Conservation (phyloP, 2,329 filamentous ascomycete genomes). For the Cladophialophora exuberans region DNA sequence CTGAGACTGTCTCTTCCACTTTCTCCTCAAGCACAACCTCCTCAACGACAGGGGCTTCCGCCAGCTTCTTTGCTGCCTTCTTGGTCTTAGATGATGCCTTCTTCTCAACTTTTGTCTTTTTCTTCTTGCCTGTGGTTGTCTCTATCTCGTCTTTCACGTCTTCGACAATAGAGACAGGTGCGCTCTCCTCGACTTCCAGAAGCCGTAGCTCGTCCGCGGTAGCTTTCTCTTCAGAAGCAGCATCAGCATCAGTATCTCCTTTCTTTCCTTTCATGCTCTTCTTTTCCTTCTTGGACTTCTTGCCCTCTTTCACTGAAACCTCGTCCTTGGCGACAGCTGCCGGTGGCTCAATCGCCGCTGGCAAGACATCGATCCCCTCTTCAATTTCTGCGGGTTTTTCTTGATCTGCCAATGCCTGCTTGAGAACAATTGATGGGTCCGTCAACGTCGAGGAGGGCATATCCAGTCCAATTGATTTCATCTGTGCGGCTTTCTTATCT, state of each 20-base stretch:
- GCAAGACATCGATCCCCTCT: slow-evolving; percentile 36
- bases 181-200: not conserved
- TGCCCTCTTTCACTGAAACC: slow-evolving; percentile 31
- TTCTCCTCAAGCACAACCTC: not conserved
- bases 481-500: slow-evolving; percentile 68
- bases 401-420: slow-evolving; percentile 36
- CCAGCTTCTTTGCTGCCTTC: slow-evolving; percentile 10
- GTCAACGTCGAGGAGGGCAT: slow-evolving; percentile 76
- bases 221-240: slow-evolving; percentile 17
- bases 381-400: slow-evolving; percentile 22
- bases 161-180: not conserved
- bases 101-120: slow-evolving; percentile 7
- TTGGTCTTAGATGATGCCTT: slow-evolving; percentile 12
- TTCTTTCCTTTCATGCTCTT: slow-evolving; percentile 34
- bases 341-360: slow-evolving; percentile 33
- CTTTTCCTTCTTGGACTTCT: slow-evolving; percentile 40
- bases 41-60: not conserved
- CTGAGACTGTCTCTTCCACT: slow-evolving; percentile 1
- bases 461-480: slow-evolving; percentile 82
- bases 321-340: slow-evolving; percentile 38
- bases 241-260: slow-evolving; percentile 31
- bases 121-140: slow-evolving; percentile 13
- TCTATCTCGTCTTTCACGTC: not conserved
- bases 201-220: not conserved
- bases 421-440: slow-evolving; percentile 55